Evolutionary conservation across 306 rosid genomes (phyloP).

Genomic region (Cucurbita moschata): DNA sequence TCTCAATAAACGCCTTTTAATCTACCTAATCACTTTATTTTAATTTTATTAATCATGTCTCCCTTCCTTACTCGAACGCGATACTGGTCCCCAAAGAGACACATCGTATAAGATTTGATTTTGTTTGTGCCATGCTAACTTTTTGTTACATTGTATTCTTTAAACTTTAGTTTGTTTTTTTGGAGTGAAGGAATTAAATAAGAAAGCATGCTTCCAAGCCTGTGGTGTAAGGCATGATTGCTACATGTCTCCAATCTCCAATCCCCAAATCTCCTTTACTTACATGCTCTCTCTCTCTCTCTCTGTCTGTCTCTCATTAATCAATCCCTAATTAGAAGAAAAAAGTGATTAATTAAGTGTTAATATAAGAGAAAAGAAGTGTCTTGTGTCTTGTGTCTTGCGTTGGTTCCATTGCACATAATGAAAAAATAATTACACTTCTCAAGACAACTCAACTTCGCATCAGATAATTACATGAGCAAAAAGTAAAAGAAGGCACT

Average conservation of each 20-base stretch:
- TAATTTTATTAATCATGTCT: not conserved
- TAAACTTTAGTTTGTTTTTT: not conserved
- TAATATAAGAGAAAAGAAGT: not conserved
- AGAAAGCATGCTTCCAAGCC: not conserved
- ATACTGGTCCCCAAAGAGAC: no score
- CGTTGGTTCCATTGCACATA: not conserved
- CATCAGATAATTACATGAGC: not conserved
- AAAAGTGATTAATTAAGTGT: not conserved
- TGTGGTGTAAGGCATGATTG: slow-evolving; percentile 1
- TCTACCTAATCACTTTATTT: not conserved
- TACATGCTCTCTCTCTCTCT: not conserved
- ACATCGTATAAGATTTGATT: not conserved
- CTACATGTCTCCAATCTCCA: not conserved
- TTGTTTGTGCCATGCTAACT: not conserved
- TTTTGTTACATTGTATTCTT: not conserved
- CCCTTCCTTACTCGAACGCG: no score
- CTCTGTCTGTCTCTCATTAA: not conserved
- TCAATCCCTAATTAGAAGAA: not conserved
- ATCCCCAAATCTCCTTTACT: slow-evolving; percentile 1
- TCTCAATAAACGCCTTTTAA: not conserved
- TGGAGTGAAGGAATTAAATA: not conserved
- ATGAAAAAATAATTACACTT: not conserved
- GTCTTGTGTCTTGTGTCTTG: not conserved
- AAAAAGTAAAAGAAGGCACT: not conserved
- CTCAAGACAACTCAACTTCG: slow-evolving; percentile 1